Evolutionary conservation across 2,329 filamentous ascomycete genomes (phyloP).

Genomic region (Zopfia rhizophila): DNA sequence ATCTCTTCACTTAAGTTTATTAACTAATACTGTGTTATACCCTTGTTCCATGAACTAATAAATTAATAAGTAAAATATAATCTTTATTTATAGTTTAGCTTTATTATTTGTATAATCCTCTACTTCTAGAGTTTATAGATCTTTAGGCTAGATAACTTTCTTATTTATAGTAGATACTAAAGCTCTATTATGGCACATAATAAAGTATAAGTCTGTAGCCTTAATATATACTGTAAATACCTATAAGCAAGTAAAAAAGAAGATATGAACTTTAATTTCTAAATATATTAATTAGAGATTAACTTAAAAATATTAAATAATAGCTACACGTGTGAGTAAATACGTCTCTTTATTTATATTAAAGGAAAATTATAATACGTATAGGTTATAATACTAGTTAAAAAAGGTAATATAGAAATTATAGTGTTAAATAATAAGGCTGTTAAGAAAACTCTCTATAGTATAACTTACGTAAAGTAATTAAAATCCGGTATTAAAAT

Average conservation of each 20-base stretch:
- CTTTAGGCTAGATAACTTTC: slow-evolving; percentile 28
- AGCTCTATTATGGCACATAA: slow-evolving; percentile 74
- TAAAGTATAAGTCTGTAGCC: slow-evolving; percentile 68
- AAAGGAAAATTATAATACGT: slow-evolving; percentile 60
- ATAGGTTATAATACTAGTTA: slow-evolving; percentile 64
- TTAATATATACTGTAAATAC: slow-evolving; percentile 67
- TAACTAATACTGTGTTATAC: slow-evolving; percentile 71
- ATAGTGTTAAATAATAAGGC: slow-evolving; percentile 71
- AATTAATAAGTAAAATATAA: slow-evolving; percentile 61
- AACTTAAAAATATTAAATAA: slow-evolving; percentile 70
- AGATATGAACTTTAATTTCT: slow-evolving; percentile 58
- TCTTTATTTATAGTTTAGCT: slow-evolving; percentile 37
- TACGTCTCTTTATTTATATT: slow-evolving; percentile 61
- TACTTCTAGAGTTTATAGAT: slow-evolving; percentile 30
- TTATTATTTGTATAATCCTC: slow-evolving; percentile 30
- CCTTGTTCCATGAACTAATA: slow-evolving; percentile 65
- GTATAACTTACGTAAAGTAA: slow-evolving; percentile 76
- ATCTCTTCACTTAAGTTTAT: slow-evolving; percentile 70
- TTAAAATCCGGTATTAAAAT: slow-evolving; percentile 74
- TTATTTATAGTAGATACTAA: slow-evolving; percentile 36
- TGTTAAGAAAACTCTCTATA: slow-evolving; percentile 72
- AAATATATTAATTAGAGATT: slow-evolving; percentile 54
- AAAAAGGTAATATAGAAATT: slow-evolving; percentile 79
- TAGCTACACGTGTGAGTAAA: slow-evolving; percentile 68
- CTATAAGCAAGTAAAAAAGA: slow-evolving; percentile 58